These are phyloP conservation scores for Ostreobium quekettii DNA, from an alignment of 139 green algal species.

Conservation along the genomic window DNA sequence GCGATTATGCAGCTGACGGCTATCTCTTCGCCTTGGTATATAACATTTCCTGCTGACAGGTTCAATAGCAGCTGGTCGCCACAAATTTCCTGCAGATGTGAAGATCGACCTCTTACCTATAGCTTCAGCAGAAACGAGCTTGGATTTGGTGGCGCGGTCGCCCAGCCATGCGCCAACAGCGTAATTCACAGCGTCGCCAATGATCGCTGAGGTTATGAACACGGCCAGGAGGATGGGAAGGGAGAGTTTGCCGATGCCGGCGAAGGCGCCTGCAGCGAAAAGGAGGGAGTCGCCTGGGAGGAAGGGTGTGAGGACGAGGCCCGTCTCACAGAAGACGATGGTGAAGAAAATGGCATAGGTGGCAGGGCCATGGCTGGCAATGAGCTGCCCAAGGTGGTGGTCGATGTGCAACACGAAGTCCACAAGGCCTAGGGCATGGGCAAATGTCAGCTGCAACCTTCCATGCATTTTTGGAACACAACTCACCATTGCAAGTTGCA, in stretches of 20 bases:
- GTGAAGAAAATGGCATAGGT: slow-evolving; percentile 75
- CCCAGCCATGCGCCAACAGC: slow-evolving; percentile 40
- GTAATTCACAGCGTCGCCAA: slow-evolving; percentile 90
- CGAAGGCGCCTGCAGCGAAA: slow-evolving; percentile 83
- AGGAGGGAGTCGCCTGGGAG: slow-evolving; percentile 85
- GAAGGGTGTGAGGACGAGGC: slow-evolving; percentile 82
- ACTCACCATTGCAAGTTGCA: too few relatives aligned
- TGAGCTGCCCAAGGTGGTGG: slow-evolving; percentile 63
- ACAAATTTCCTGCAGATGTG: slow-evolving; percentile 6
- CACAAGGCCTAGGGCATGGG: slow-evolving; percentile 31
- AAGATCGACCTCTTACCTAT: neutral
- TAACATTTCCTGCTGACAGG: too few relatives aligned
- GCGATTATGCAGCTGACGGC: too few relatives aligned
- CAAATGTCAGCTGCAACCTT: too few relatives aligned
- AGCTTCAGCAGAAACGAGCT: slow-evolving; percentile 17
- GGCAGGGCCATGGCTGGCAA: slow-evolving; percentile 46
- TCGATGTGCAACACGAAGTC: slow-evolving; percentile 77
- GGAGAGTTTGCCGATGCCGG: slow-evolving; percentile 64
- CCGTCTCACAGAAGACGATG: slow-evolving; percentile 60
- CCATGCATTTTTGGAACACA: too few relatives aligned
- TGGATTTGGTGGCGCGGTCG: slow-evolving; percentile 1
- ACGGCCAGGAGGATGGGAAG: slow-evolving; percentile 39
- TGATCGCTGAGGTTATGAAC: slow-evolving; percentile 65
- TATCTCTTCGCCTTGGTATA: too few relatives aligned
- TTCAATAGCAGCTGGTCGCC: too few relatives aligned